These are phyloP conservation scores for Fistulifera pelliculosa DNA, from an alignment of 108 stramenopile species.

Conservation along the genomic window DNA sequence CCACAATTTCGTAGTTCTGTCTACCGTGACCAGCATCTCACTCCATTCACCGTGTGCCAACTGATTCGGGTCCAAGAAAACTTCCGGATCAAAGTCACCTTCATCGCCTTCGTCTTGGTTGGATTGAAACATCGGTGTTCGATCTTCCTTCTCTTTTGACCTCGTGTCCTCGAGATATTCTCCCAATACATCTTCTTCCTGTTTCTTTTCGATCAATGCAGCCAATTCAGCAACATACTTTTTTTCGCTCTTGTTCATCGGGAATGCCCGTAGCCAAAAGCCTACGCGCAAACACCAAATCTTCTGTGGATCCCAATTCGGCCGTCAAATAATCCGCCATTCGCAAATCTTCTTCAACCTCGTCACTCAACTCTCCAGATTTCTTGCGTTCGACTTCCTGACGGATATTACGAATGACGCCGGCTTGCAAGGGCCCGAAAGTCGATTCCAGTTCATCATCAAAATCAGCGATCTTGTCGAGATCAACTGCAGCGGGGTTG, in stretches of 20 bases:
- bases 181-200: conserved; percentile 6
- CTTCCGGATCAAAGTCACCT: conserved; percentile 18
- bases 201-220: conserved; percentile 22
- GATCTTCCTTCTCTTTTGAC: not conserved
- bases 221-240: conserved; percentile 26
- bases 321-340: conserved; percentile 62
- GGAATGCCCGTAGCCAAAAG: conserved; percentile 24
- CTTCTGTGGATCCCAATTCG: conserved; percentile 62
- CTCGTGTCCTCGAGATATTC: not conserved
- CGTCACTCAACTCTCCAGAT: not conserved
- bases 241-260: conserved; percentile 29
- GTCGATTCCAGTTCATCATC: conserved; percentile 1
- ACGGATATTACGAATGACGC: not conserved
- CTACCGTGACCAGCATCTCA: conserved; percentile 49
- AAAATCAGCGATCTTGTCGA: not conserved
- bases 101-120: not conserved
- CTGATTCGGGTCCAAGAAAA: conserved; percentile 35
- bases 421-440: conserved; percentile 5
- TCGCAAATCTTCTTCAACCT: conserved; percentile 40
- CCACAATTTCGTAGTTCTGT: conserved; percentile 84
- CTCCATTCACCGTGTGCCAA: conserved; percentile 43
- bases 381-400: not conserved
- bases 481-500: not conserved
- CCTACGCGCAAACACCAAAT: conserved; percentile 48
- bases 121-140: not conserved